Conservation (phyloP, 2,329 filamentous ascomycete species). For the Phialophora macrospora region DNA sequence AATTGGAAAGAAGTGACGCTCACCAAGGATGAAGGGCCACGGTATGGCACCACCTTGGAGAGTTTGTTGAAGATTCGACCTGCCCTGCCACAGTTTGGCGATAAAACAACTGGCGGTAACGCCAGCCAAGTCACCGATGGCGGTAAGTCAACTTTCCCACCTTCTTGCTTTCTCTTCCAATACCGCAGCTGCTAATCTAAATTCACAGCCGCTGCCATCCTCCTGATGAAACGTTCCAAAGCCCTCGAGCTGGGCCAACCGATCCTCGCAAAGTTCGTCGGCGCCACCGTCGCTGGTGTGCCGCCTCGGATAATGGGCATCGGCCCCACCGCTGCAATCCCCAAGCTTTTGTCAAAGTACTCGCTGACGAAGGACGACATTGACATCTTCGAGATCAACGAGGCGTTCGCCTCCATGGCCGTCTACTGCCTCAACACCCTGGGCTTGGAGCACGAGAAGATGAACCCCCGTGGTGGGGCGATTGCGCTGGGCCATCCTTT, state of each 20-base stretch:
- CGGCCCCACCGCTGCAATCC: slow-evolving; percentile 62
- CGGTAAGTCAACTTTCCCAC: slow-evolving; percentile 53
- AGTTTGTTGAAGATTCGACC: slow-evolving; percentile 80
- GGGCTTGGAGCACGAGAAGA: slow-evolving; percentile 66
- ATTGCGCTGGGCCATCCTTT: slow-evolving; percentile 92
- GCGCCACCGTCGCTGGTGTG: slow-evolving; percentile 86
- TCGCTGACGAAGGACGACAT: slow-evolving; percentile 79
- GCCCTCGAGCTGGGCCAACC: slow-evolving; percentile 86
- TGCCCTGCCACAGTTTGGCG: slow-evolving; percentile 88
- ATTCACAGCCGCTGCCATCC: slow-evolving; percentile 73
- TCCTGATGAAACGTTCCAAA: slow-evolving; percentile 93
- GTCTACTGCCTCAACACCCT: slow-evolving; percentile 84
- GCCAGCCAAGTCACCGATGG: slow-evolving; percentile 95
- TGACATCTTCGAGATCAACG: slow-evolving; percentile 92
- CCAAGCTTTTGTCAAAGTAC: slow-evolving; percentile 83
- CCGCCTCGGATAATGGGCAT: slow-evolving; percentile 87
- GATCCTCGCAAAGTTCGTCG: slow-evolving; percentile 92
- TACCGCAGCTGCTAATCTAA: slow-evolving; percentile 37
- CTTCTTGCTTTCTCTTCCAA: slow-evolving; percentile 7
- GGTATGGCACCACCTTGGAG: slow-evolving; percentile 87
- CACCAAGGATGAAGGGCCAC: slow-evolving; percentile 85
- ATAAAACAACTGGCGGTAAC: slow-evolving; percentile 88
- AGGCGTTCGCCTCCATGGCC: slow-evolving; percentile 97
- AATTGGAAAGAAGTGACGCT: slow-evolving; percentile 77
- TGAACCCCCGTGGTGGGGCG: slow-evolving; percentile 93